Evolutionary conservation across 495 filamentous ascomycete genomes (phyloP).

Genomic region (Aspergillus bertholletiae): DNA sequence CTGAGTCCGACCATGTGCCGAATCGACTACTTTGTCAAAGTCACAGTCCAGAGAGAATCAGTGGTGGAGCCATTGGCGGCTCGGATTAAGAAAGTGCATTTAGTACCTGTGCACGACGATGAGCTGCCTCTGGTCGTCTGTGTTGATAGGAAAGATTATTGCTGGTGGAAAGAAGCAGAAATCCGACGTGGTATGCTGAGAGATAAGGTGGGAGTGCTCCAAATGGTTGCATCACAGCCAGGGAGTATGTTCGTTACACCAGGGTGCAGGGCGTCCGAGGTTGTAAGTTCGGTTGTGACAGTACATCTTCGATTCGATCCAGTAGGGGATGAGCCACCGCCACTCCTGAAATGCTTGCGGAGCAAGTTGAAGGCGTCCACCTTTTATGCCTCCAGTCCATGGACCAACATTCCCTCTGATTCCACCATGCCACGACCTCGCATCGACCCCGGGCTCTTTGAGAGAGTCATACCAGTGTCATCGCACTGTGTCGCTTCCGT

Average conservation of each 20-base stretch:
- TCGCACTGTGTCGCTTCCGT: neutral
- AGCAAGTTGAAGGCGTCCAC: neutral
- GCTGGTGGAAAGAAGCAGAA: neutral
- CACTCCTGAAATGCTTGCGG: neutral
- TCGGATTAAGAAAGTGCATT: neutral
- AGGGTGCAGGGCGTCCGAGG: neutral
- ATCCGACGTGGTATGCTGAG: neutral
- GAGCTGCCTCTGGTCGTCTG: neutral
- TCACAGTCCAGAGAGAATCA: neutral
- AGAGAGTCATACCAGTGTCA: neutral
- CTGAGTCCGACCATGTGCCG: neutral
- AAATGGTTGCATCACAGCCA: neutral
- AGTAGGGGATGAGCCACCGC: neutral
- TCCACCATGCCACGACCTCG: neutral
- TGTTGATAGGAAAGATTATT: neutral
- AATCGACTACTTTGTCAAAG: neutral
- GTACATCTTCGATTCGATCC: neutral
- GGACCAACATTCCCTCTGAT: neutral
- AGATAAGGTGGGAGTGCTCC: neutral
- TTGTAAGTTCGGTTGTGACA: neutral
- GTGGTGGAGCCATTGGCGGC: neutral
- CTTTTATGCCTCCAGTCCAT: neutral
- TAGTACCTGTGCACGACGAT: neutral
- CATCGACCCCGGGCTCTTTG: neutral
- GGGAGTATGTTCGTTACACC: neutral